Base-by-base conservation (phyloP, 31 red algal genomes). In the Odonthalia washingtoniensis region DNA sequence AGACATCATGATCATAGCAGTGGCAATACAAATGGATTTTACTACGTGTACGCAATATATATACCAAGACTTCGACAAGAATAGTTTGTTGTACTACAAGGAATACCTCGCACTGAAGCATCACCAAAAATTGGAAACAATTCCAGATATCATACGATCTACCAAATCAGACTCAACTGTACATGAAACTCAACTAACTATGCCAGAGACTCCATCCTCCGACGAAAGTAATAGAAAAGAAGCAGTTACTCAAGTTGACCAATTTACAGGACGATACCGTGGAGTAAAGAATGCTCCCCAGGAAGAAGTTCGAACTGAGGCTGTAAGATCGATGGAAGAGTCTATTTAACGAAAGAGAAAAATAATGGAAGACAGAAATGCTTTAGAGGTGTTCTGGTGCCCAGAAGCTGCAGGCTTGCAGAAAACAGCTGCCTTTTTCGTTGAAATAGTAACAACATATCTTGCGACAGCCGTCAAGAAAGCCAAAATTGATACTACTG, bases 321-420 rank as follows among this genome's bases (percentile, higher is more conserved):
- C 33, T 33, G 60, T 83, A 32, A 27, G 80, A 24, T 38, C 40
- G 27, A 37, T 83, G 34, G 53, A 65, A 28, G 82, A 74, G 39
- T 85, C 82, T 31, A 45, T 45, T 36, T 74, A 85, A 69, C 82
- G 82, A 24, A 85, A 85, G 12, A 74, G 67, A n/a, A 69, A 85
- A 74, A 45, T 52, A 18, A 4, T 85, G 5, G 82, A 85, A 60
- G 82, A 74, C 67, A 35, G 82, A 21, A 85, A 85, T 52, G 65
- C 82, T 17, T 57, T 85, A 31, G 82, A 27, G 32, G 53, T 5
- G 28, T 85, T 85, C 45, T 85, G 67, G 5, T 39, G 82, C 35
- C 67, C 82, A 16, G 82, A 85, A 74, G 82, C 82, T 21, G 68
- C 68, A 24, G 30, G 28, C 16, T 36, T 85, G n/a, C 35, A 65